Evolutionary conservation across 495 filamentous ascomycete species (phyloP).

Genomic region (Staphylotrichum longicolle): DNA sequence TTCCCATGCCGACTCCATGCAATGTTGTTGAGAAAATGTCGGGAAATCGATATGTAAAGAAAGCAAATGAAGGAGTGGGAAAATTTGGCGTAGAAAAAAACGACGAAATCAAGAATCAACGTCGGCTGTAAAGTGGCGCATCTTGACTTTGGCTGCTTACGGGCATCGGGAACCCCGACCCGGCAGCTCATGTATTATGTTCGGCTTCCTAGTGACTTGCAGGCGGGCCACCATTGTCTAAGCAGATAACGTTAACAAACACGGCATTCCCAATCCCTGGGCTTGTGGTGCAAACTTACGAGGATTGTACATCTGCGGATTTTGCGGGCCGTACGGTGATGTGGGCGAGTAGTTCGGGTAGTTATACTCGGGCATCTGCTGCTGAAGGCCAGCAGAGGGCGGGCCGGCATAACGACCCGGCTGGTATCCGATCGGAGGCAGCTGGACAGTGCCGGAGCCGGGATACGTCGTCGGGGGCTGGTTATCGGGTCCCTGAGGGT

Average conservation of each 20-base stretch:
- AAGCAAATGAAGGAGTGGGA: background rate
- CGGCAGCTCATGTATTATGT: too few relatives aligned
- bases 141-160: too few relatives aligned
- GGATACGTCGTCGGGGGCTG: slow-evolving; percentile 62
- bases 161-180: too few relatives aligned
- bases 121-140: background rate
- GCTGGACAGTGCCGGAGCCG: slow-evolving; percentile 60
- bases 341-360: slow-evolving; percentile 62
- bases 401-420: slow-evolving; percentile 66
- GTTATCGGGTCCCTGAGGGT: slow-evolving; percentile 55
- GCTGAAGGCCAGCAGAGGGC: slow-evolving; percentile 59
- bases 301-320: slow-evolving; percentile 71
- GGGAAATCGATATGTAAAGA: background rate
- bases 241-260: slow-evolving; percentile 14
- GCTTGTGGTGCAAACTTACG: slow-evolving; percentile 48
- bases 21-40: slow-evolving; percentile 12
- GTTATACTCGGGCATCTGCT: slow-evolving; percentile 62
- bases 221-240: slow-evolving; percentile 31
- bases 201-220: background rate
- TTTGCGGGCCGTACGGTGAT: slow-evolving; percentile 70
- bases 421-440: slow-evolving; percentile 85
- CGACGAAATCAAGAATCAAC: background rate
- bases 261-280: background rate
- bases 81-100: slow-evolving; percentile 6
- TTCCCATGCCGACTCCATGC: slow-evolving; percentile 13